Conservation (phyloP, 306 rosid genomes). For the Vigna unguiculata region DNA sequence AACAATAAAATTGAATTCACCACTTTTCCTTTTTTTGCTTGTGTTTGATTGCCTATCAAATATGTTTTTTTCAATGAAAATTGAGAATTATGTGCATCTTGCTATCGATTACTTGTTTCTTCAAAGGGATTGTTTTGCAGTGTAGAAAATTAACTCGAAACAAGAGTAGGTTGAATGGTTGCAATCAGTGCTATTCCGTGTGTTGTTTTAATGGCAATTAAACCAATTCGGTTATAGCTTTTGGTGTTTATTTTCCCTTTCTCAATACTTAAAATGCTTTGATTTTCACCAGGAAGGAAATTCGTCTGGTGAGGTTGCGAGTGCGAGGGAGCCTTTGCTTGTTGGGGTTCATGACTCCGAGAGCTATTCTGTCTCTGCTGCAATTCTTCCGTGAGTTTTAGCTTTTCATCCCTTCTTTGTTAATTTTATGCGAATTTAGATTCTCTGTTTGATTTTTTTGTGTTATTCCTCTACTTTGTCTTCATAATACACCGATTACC, state of each 20-base stretch:
- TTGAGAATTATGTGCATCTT: slow-evolving; percentile 9
- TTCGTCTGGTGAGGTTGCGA: slow-evolving; percentile 55
- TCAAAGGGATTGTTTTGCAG: not conserved
- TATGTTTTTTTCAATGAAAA: not conserved
- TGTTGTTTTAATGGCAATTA: slow-evolving; percentile 28
- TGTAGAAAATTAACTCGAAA: not conserved
- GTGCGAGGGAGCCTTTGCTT: slow-evolving; percentile 70
- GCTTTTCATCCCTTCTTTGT: slow-evolving; percentile 12
- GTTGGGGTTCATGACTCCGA: slow-evolving; percentile 52
- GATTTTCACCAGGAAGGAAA: slow-evolving; percentile 58
- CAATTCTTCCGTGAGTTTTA: slow-evolving; percentile 84
- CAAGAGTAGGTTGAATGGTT: slow-evolving; percentile 30
- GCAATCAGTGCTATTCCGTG: not conserved
- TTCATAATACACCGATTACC: no score
- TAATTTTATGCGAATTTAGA: slow-evolving; percentile 3
- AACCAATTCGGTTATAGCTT: not conserved
- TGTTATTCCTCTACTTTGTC: no score
- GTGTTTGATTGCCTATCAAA: not conserved
- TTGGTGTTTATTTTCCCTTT: slow-evolving; percentile 20
- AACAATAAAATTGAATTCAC: slow-evolving; percentile 18
- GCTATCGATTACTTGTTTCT: slow-evolving; percentile 18
- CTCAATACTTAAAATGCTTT: slow-evolving; percentile 35
- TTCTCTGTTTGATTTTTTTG: no score
- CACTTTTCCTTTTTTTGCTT: not conserved
- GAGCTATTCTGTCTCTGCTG: slow-evolving; percentile 64